These are phyloP conservation scores for Opeltia flavorubescens DNA, from an alignment of 495 filamentous ascomycete species.

Conservation along the genomic window DNA sequence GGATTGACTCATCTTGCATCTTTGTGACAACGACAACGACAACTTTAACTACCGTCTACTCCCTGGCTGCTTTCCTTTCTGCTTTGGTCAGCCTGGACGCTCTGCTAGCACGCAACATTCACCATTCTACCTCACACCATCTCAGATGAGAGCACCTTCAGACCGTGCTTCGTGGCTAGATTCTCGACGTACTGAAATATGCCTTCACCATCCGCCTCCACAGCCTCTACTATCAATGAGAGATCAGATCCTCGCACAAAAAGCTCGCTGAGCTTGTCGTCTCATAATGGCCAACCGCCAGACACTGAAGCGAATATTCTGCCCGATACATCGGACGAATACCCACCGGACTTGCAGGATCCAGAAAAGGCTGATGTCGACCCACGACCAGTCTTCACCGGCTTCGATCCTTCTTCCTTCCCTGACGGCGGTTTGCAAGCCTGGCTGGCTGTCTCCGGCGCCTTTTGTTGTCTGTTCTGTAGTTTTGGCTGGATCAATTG, in stretches of 20 bases:
- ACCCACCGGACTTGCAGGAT: conserved; percentile 4
- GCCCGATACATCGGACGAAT: conserved; percentile 19
- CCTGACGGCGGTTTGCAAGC: conserved; percentile 54
- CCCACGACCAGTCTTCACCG: conserved; percentile 9
- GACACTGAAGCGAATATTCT: conserved; percentile 13
- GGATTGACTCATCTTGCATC: too few relatives aligned
- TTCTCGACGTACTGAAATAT: background rate
- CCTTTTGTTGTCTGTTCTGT: conserved; percentile 38
- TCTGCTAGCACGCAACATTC: too few relatives aligned
- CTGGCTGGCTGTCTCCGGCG: conserved; percentile 53
- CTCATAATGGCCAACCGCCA: background rate
- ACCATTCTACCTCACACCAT: too few relatives aligned
- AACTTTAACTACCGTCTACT: too few relatives aligned
- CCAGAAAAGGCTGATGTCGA: conserved; percentile 5
- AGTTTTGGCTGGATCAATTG: conserved; percentile 21
- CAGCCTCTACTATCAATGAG: background rate
- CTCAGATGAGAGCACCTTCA: too few relatives aligned
- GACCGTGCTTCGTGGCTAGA: too few relatives aligned
- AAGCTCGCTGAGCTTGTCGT: background rate
- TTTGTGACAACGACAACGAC: too few relatives aligned
- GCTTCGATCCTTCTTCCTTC: conserved; percentile 28
- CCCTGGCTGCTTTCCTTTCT: too few relatives aligned
- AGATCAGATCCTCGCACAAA: background rate
- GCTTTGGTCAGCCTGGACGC: too few relatives aligned
- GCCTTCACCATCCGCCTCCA: background rate